Conservation (phyloP, 202 grass and related monocot species). For the Musa balbisiana region DNA sequence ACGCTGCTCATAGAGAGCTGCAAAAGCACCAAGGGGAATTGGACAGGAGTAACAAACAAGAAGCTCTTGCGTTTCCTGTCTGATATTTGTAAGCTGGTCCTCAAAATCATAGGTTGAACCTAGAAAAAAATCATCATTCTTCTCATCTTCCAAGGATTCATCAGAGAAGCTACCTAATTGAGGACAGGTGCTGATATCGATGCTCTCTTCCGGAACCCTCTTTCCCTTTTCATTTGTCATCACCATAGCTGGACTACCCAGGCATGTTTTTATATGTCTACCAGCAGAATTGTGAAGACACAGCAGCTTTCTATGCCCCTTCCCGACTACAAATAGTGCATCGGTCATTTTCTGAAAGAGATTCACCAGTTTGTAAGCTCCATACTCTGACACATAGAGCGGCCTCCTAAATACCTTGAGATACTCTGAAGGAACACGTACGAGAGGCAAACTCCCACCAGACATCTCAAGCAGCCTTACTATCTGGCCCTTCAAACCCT, state of each 20-base stretch:
- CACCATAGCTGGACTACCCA: constrained; percentile 54
- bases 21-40: constrained; percentile 45
- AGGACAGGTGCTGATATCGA: constrained; percentile 18
- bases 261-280: constrained; percentile 43
- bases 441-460: constrained; percentile 72
- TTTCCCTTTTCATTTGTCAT: constrained; percentile 47
- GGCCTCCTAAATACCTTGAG: constrained; percentile 74
- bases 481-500: constrained; percentile 86
- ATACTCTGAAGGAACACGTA: constrained; percentile 83
- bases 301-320: constrained; percentile 66
- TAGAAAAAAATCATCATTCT: constrained; percentile 36
- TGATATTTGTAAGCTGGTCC: constrained; percentile 44
- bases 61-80: constrained; percentile 74
- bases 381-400: constrained; percentile 83
- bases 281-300: constrained; percentile 62
- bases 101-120: constrained; percentile 40
- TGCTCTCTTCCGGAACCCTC: constrained; percentile 34
- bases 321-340: constrained; percentile 64
- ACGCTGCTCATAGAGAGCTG: constrained; percentile 59
- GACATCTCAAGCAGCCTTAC: constrained; percentile 66
- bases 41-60: constrained; percentile 76
- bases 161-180: constrained; percentile 50
- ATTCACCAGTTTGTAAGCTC: constrained; percentile 61
- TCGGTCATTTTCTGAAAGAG: constrained; percentile 76
- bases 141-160: constrained; percentile 77